Conservation (phyloP, 176 grass and related monocot species). For the Bolboschoenus planiculmis region DNA sequence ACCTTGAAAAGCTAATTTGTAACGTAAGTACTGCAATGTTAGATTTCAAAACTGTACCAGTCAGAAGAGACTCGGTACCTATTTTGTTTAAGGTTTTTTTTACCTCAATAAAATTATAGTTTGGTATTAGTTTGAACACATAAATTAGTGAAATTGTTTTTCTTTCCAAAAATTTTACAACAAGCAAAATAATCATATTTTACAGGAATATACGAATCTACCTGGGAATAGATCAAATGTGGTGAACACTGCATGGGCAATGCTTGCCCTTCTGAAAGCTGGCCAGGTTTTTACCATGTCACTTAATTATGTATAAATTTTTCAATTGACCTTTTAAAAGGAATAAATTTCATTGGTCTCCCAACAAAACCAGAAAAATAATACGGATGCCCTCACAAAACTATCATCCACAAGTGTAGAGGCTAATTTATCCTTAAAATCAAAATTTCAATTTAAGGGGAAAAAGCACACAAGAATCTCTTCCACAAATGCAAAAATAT, state of each 20-base stretch:
- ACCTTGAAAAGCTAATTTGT: no score
- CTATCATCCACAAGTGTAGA: neutral
- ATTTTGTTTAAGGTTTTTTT: neutral
- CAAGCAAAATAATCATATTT: neutral
- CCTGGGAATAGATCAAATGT: conserved; percentile 51
- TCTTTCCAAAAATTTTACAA: neutral
- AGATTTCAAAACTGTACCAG: neutral
- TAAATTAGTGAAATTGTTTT: neutral
- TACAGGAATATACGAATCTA: conserved; percentile 61
- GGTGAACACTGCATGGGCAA: conserved; percentile 67
- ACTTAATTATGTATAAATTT: conserved; percentile 10
- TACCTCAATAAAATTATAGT: neutral
- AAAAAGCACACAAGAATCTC: neutral
- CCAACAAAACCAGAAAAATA: neutral
- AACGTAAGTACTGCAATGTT: neutral
- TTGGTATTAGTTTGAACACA: neutral
- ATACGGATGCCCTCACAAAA: neutral
- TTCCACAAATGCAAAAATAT: neutral
- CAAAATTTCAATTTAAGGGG: neutral
- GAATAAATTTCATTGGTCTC: neutral
- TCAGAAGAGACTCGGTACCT: neutral
- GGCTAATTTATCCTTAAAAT: neutral
- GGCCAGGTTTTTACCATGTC: conserved; percentile 45
- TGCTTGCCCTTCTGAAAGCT: conserved; percentile 71
- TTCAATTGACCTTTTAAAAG: neutral